Evolutionary conservation across 805 yeast species (phyloP), one percentile per base, ranked within the genome.

Genomic region (Kockiozyma suomiensis): DNA sequence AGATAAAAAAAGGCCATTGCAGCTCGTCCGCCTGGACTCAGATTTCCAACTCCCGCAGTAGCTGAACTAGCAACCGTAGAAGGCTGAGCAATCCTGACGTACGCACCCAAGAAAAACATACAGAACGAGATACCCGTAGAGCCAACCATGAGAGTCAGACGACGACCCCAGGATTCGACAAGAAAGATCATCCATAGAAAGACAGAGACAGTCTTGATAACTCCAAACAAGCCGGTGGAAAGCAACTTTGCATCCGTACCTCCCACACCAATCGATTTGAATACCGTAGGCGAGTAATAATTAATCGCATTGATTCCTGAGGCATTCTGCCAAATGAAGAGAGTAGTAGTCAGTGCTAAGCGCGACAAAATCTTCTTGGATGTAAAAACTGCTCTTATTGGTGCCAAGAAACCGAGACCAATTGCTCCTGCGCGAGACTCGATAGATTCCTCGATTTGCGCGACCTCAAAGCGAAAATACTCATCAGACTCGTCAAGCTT

Each of bases 151-250:
- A 59, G 63, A 4, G 55, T 40, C 21, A 32, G 45, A 10, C 63
- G 53, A 25, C 64, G 61, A 28, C 64, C 64, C 45, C 49, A 38
- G 1, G 59, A 38, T 28, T 59, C 63, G 25, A 59, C 56, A 3
- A 59, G 50, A 21, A 50, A 55, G 13, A 42, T 33, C 52, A 59
- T 46, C 63, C 63, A 59, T 4, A 59, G 40, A 17, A 60, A 8
- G 3, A 52, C 43, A 5, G 52, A 47, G 21, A 32, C 38, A 4
- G 64, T 48, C 64, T 81, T 81, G 48, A 81, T 72, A 38, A 81
- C 72, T 30, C 85, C 85, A 69, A 81, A 81, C 55, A 81, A 72
- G 54, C 85, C 85, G 6, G 84, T 81, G 2, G 85, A 79, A 19
- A 79, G 74, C 46, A 82, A 73, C 1, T 79, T 77, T 0, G 82